Base-by-base conservation (phyloP, 768 basidiomycete genomes). In the Boletellus sp. region DNA sequence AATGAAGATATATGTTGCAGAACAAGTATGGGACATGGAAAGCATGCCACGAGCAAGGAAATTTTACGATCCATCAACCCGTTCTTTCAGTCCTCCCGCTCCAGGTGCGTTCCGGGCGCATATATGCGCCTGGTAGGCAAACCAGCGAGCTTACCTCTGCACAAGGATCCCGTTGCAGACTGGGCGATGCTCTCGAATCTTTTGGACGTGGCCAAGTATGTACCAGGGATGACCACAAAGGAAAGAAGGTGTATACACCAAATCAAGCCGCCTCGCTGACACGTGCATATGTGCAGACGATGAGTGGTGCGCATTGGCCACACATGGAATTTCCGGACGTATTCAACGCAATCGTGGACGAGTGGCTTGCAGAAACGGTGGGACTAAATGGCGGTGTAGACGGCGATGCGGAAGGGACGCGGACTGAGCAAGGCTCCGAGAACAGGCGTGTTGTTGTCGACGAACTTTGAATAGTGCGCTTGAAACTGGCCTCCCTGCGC, bases 271-370 rank as follows among this genome's bases (percentile, higher is more conserved):
- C 72, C 74, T 53, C 73, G n/a, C 51, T 79, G 75, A 53, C 42
- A 60, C 22, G 11, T 16, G 4, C 24, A 34, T 46, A 4, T 17
- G 28, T 36, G 7, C 47, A 83, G 81, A 67, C 72, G 3, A 67
- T 85, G 48, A 60, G 67, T 7, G 79, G 79, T 0, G 76, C 80
- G 5, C 86, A 88, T 61, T 87, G 86, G 85, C 70, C 77, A 8
- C 86, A 87, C 33, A 67, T 87, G 19, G 86, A 88, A 61, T 63
- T 74, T 51, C 79, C 84, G 0, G 47, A 65, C 2, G 66, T 67
- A 37, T 77, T 83, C 61, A 88, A 87, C 54, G 41, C 49, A 0
- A 65, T 77, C 40, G 67, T 84, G 46, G 70, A 72, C 16, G 61
- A 72, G 33, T 87, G 85, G 84, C 69, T 88, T 38, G 53, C 59